phyloP scores from a whole-genome alignment of 345 rosid genomes.

The Citrus inodora region DNA sequence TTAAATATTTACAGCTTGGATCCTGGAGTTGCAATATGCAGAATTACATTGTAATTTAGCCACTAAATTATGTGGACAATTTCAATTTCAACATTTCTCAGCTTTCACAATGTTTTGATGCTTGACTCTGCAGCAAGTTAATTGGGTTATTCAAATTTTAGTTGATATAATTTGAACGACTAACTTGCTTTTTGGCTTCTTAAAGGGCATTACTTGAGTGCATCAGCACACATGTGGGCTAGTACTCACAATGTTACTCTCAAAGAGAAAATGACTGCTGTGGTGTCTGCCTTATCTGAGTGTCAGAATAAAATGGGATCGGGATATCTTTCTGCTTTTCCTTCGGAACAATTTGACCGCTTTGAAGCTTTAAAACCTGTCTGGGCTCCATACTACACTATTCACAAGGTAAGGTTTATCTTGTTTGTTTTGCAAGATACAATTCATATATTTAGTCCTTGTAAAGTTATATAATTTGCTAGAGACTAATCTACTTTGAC shows the following conservation, averaged over 20 bases:
- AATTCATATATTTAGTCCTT: background rate
- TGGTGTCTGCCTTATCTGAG: slow-evolving; percentile 59
- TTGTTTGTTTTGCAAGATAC: background rate
- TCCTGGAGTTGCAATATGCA: background rate
- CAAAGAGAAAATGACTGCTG: slow-evolving; percentile 62
- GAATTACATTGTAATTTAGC: background rate
- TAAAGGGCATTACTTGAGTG: slow-evolving; percentile 96
- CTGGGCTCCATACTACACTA: slow-evolving; percentile 98
- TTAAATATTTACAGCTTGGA: background rate
- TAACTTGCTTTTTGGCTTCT: slow-evolving; percentile 14
- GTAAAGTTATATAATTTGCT: background rate
- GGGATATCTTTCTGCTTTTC: slow-evolving; percentile 96
- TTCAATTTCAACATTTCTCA: background rate
- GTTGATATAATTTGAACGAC: background rate
- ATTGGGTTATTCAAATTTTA: background rate
- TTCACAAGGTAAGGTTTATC: slow-evolving; percentile 64
- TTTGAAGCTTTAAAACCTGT: slow-evolving; percentile 77
- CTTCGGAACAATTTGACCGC: slow-evolving; percentile 72
- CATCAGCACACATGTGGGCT: slow-evolving; percentile 92
- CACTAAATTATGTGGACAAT: background rate
- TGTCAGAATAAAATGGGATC: slow-evolving; percentile 75
- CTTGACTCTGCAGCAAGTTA: background rate
- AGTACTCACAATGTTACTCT: slow-evolving; percentile 72
- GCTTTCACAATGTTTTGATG: background rate
- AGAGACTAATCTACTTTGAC: slow-evolving; percentile 20